Conservation (phyloP, 768 basidiomycete genomes). For the Serendipita indica region DNA sequence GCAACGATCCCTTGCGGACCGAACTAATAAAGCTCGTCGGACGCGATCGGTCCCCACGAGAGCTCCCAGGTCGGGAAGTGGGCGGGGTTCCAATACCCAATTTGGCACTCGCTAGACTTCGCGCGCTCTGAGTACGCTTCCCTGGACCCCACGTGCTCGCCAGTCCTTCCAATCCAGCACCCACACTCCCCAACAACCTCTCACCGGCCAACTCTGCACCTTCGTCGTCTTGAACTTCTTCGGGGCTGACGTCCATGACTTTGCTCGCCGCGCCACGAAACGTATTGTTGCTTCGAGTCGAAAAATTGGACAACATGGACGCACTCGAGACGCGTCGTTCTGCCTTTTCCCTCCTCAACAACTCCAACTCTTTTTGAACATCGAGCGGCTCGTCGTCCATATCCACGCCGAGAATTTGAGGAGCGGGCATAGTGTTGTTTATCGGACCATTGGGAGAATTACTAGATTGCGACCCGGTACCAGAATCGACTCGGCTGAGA, state of each 20-base stretch:
- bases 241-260: conserved; percentile 7
- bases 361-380: conserved; percentile 5
- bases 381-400: conserved; percentile 1
- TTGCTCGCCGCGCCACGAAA: neutral
- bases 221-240: conserved; percentile 2
- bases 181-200: conserved; percentile 3
- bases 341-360: neutral
- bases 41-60: neutral
- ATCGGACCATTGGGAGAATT: neutral
- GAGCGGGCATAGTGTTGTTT: neutral
- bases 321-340: neutral
- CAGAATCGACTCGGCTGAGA: neutral
- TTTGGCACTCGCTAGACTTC: neutral
- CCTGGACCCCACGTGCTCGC: neutral
- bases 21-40: neutral
- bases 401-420: neutral
- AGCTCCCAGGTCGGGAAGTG: neutral
- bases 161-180: conserved; percentile 2
- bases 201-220: neutral
- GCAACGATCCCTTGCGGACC: neutral
- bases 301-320: neutral
- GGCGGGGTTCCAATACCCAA: neutral
- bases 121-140: neutral
- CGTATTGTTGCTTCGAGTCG: neutral
- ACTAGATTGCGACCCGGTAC: neutral